Percentiles rank a stretch among this genome's conserved stretches.
phyloP scores from a whole-genome alignment of 129 eudicot species.

The Erigeron canadensis region DNA sequence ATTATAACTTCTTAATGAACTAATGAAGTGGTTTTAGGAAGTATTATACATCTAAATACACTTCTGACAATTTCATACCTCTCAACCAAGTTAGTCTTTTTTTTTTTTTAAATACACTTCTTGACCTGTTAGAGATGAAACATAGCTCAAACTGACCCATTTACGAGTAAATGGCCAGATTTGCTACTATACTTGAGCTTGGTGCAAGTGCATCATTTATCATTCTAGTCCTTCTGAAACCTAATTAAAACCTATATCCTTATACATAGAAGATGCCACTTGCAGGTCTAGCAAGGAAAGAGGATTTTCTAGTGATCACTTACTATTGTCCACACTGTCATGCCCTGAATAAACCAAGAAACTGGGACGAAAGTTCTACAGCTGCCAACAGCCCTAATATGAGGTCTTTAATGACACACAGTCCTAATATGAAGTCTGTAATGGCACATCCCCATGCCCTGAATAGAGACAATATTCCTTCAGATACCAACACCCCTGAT shows the following conservation, averaged over 20 bases:
- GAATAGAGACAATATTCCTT: constrained; percentile 16
- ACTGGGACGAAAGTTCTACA: constrained; percentile 44
- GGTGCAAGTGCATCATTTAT: background rate
- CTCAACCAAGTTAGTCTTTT: too few species aligned
- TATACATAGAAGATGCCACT: constrained; percentile 7
- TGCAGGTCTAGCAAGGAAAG: constrained; percentile 92
- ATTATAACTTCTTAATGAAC: too few species aligned
- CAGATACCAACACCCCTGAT: constrained; percentile 10
- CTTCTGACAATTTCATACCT: too few species aligned
- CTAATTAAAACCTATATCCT: background rate
- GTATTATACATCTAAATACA: too few species aligned
- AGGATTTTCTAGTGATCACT: constrained; percentile 75
- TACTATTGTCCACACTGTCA: constrained; percentile 95
- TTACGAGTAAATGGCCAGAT: too few species aligned
- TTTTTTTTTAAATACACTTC: too few species aligned
- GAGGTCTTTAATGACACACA: too few species aligned
- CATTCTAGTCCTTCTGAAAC: background rate
- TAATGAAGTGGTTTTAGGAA: too few species aligned
- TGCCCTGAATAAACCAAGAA: constrained; percentile 72
- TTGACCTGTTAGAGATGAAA: too few species aligned
- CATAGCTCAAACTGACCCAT: too few species aligned
- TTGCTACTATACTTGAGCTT: too few species aligned
- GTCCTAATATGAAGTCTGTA: too few species aligned
- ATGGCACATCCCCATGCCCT: constrained; percentile 13
- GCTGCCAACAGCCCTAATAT: constrained; percentile 42